A percentile compares a stretch with the other conserved stretches of the same genome.
These are phyloP conservation scores for Pelagophyceae sp. DNA, from an alignment of 352 stramenopile species.

Conservation along the genomic window DNA sequence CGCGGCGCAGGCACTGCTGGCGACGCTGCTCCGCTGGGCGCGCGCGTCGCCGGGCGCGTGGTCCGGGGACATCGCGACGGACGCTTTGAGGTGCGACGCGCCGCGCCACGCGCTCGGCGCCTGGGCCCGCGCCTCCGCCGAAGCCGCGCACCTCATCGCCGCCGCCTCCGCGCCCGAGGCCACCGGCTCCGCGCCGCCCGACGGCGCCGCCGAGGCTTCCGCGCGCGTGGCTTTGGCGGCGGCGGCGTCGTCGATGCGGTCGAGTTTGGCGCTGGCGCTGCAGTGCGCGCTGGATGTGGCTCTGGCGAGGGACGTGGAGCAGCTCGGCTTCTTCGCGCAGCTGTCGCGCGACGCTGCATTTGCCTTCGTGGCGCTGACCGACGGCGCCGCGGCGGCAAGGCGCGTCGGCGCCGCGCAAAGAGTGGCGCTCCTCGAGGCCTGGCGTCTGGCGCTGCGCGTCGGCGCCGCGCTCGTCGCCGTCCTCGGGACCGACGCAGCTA, in stretches of 20 bases:
- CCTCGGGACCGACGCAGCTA: not conserved
- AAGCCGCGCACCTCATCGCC: not conserved
- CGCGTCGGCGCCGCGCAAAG: not conserved
- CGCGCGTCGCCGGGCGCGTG: not conserved
- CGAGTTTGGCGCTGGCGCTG: not conserved
- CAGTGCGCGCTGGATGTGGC: not conserved
- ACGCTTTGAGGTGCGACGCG: not conserved
- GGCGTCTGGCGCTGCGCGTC: not conserved
- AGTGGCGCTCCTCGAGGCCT: not conserved
- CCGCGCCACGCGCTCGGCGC: not conserved
- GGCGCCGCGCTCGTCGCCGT: not conserved
- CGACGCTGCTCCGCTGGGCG: not conserved
- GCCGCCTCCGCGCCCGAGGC: not conserved
- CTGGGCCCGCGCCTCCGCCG: not conserved
- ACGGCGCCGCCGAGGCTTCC: too few species aligned
- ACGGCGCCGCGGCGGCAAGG: too few species aligned
- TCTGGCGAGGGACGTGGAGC: not conserved
- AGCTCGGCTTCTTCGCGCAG: not conserved
- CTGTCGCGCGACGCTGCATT: not conserved
- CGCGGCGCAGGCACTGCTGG: not conserved
- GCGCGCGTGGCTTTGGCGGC: too few species aligned
- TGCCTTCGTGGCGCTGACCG: not conserved
- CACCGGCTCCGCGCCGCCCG: too few species aligned
- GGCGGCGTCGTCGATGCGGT: not conserved
- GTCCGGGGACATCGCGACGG: not conserved